phyloP scores from a whole-genome alignment of 768 basidiomycete genomes.

The Clitopilus passeckerianus region DNA sequence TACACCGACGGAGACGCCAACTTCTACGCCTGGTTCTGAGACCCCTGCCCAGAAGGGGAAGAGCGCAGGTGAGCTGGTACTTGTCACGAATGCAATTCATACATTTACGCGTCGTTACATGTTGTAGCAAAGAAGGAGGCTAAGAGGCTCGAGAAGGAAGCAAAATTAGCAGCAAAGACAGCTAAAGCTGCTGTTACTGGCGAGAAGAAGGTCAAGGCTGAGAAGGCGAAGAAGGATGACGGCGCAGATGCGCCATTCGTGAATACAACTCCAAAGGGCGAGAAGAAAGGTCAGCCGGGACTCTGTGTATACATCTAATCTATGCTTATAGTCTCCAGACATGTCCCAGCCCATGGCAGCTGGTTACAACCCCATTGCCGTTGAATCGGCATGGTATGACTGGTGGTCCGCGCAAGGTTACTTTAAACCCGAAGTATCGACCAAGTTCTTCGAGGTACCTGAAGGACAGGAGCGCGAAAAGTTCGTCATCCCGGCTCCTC shows the following conservation, averaged over 20 bases:
- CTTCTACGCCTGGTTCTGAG: neutral
- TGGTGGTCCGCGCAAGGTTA: conserved; percentile 94
- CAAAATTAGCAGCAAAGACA: conserved; percentile 69
- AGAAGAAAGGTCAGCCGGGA: conserved; percentile 78
- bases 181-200: conserved; percentile 40
- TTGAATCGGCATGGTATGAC: conserved; percentile 96
- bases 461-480: conserved; percentile 55
- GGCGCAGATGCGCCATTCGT: conserved; percentile 73
- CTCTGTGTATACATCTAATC: neutral
- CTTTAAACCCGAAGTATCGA: conserved; percentile 59
- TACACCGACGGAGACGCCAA: neutral
- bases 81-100: conserved; percentile 15
- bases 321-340: conserved; percentile 41
- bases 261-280: conserved; percentile 82
- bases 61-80: conserved; percentile 1
- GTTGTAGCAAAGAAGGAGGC: conserved; percentile 77
- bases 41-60: neutral
- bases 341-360: conserved; percentile 80
- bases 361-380: conserved; percentile 94
- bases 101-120: conserved; percentile 8
- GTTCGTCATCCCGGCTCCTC: conserved; percentile 88
- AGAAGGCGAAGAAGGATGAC: conserved; percentile 69
- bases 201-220: conserved; percentile 72
- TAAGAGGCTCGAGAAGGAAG: conserved; percentile 74
- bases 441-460: conserved; percentile 48